Base-by-base conservation (phyloP, 2,329 filamentous ascomycete species). In the Cordyceps fumosorosea region DNA sequence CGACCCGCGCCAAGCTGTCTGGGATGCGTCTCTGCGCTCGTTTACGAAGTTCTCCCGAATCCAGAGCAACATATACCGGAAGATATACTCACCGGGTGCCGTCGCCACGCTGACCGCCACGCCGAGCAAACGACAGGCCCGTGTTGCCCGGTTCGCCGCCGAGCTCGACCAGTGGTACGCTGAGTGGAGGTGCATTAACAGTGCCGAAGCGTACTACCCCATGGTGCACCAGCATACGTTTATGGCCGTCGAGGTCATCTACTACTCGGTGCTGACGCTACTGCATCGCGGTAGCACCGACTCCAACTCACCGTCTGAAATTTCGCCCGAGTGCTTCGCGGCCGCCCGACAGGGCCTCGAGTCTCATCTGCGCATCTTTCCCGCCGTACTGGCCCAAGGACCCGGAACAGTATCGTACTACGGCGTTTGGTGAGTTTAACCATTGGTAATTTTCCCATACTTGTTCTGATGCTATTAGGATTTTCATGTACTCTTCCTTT, bases 401-500 rank as follows among this genome's bases (percentile, higher is more conserved):
- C 53, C 58, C 8, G 62, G 62, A 2, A 63, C 66, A 2, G 32
- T 67, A 11, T 65, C 64, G 5, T 59, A 56, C 14, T 67, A 67
- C n/a, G 64, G 65, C 12, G 57, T 67, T n/a, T 67, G 65, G 66
- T 67, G 64, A n/a, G 54, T 44, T 3, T 20, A 16, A 2, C 12
- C 8, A 53, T 10, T 26, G 16, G 8, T 29, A 6, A 12, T 7
- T 62, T 2, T 37, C 20, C 2, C 2, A 22, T 5, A 1, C 16
- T 8, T 2, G 14, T 42, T n/a, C 24, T 54, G 5, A 56, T 18
- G 18, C 8, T 24, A 8, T 7, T 14, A 67, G 66, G 66, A 66
- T 66, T n/a, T 63, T 67, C 18, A 62, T 67, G 37, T 66, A 65
- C n/a, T 65, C 64, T 3, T 67, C 66, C 5, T 67, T 67, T n/a